phyloP scores from a whole-genome alignment of 1,139 yeast genomes.

The Geotrichum cucujoidarum region DNA sequence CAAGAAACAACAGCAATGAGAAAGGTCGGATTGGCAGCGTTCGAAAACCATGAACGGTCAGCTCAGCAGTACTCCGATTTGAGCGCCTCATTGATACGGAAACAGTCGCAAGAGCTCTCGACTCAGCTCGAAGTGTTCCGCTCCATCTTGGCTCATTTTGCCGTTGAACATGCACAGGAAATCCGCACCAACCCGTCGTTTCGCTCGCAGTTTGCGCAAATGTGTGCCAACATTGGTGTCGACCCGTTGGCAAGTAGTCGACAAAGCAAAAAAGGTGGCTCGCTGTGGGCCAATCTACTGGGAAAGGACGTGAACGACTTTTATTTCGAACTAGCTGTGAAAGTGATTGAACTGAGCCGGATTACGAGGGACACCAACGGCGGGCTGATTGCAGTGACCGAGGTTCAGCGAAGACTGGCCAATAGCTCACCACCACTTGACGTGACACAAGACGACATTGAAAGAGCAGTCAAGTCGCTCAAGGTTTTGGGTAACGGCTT shows the following conservation, averaged over 20 bases:
- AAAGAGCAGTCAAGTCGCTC: constrained; percentile 44
- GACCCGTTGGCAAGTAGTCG: constrained; percentile 61
- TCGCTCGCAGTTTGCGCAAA: constrained; percentile 62
- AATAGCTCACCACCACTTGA: constrained; percentile 34
- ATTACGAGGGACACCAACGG: constrained; percentile 70
- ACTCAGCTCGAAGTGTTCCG: constrained; percentile 40
- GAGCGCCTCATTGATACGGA: constrained; percentile 32
- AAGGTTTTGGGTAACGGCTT: constrained; percentile 46
- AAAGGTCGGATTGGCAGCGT: constrained; percentile 41
- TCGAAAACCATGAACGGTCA: constrained; percentile 34
- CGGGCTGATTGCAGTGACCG: constrained; percentile 65
- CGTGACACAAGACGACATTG: constrained; percentile 46
- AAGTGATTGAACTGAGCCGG: constrained; percentile 70
- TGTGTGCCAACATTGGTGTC: constrained; percentile 76
- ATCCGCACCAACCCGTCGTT: constrained; percentile 61
- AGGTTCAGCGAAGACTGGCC: constrained; percentile 42
- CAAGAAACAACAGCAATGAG: too few relatives aligned
- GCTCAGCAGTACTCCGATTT: constrained; percentile 36
- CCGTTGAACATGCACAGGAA: constrained; percentile 55
- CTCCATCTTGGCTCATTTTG: constrained; percentile 37
- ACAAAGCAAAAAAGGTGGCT: constrained; percentile 31
- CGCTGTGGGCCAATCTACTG: constrained; percentile 38
- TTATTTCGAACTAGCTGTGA: constrained; percentile 61
- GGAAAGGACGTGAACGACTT: constrained; percentile 50
- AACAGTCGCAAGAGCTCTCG: constrained; percentile 36